These are phyloP conservation scores for Kregervanrija delftensis DNA, from an alignment of 805 yeast species.

Conservation along the genomic window DNA sequence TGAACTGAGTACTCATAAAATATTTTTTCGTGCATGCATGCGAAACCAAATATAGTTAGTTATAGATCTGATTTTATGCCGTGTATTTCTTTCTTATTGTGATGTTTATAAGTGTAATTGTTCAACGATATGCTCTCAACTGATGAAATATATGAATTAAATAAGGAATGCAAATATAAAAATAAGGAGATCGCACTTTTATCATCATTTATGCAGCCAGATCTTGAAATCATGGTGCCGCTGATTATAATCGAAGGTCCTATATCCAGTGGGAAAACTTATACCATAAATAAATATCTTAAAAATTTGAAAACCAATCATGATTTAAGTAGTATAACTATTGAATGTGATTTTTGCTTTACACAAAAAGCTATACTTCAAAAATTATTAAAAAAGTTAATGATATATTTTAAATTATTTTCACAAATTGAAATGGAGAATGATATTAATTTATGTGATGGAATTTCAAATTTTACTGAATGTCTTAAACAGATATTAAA, in stretches of 20 bases:
- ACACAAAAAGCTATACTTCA: conserved; percentile 35
- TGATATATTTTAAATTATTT: conserved; percentile 5
- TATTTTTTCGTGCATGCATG: too few relatives aligned
- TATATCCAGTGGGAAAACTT: conserved; percentile 42
- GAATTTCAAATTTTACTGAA: conserved; percentile 33
- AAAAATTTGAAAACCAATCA: conserved; percentile 12
- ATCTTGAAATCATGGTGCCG: conserved; percentile 26
- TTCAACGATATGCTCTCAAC: conserved; percentile 2
- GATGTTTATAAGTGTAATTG: too few relatives aligned
- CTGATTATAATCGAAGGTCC: conserved; percentile 41
- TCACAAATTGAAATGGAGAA: conserved; percentile 2
- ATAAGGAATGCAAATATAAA: conserved; percentile 19
- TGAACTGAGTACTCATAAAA: too few relatives aligned
- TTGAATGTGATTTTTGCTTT: conserved; percentile 41
- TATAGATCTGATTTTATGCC: too few relatives aligned
- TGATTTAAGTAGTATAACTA: conserved; percentile 23
- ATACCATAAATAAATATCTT: conserved; percentile 29
- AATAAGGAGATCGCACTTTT: conserved; percentile 31
- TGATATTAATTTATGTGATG: conserved; percentile 28
- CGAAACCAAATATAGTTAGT: too few relatives aligned
- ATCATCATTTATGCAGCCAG: conserved; percentile 28
- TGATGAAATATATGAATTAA: neutral
- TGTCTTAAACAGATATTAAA: conserved; percentile 32
- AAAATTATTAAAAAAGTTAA: conserved; percentile 26
- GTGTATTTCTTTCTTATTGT: too few relatives aligned